These are phyloP conservation scores for Apodospora peruviana DNA, from an alignment of 495 filamentous ascomycete genomes.

Conservation along the genomic window DNA sequence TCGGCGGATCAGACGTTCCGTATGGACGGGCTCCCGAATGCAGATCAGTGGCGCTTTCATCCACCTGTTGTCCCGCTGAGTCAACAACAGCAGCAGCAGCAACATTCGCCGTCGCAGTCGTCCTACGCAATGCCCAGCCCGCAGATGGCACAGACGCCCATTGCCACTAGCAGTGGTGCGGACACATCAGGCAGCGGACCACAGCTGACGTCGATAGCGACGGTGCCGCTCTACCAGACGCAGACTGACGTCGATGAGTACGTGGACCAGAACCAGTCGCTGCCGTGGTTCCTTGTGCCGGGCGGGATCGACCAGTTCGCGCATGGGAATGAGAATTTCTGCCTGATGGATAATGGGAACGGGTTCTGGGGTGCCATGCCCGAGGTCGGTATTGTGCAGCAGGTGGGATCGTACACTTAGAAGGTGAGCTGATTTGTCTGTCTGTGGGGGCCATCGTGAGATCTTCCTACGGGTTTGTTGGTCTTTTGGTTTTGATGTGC, in stretches of 20 bases:
- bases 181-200: background rate
- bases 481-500: background rate
- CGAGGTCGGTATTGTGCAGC: background rate
- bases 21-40: background rate
- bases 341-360: constrained; percentile 17
- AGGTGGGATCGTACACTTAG: constrained; percentile 1
- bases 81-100: constrained; percentile 1
- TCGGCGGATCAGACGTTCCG: background rate
- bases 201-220: background rate
- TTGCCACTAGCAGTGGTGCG: constrained; percentile 1
- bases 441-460: too few species aligned
- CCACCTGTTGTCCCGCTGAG: background rate
- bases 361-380: constrained; percentile 21
- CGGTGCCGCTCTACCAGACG: constrained; percentile 12
- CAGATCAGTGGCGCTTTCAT: background rate
- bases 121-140: constrained; percentile 14
- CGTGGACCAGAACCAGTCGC: constrained; percentile 24
- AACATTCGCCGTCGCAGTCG: constrained; percentile 9
- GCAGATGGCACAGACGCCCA: constrained; percentile 6
- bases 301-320: constrained; percentile 38
- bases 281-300: constrained; percentile 28
- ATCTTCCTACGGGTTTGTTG: too few species aligned
- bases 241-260: constrained; percentile 19
- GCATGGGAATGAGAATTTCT: constrained; percentile 24
- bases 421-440: background rate